Base-by-base conservation (phyloP, 108 stramenopile genomes). In the Fragilariopsis cylindrus region DNA sequence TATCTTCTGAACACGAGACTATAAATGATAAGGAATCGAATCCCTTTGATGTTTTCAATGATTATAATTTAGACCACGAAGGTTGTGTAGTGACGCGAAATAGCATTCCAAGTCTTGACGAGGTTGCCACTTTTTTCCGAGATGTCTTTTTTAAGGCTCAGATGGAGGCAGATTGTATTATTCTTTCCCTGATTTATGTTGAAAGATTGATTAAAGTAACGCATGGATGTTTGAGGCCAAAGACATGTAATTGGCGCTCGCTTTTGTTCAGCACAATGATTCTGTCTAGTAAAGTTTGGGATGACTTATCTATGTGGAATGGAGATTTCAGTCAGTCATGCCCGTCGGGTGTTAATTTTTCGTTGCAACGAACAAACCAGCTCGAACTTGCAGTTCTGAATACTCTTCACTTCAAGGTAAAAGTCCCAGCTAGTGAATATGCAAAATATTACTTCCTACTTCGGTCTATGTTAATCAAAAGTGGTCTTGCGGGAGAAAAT, bases 361-460 rank as follows among this genome's bases (percentile, higher is more conserved):
- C 85, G 30, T 76, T 99, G 49, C 56, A 77, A 13, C 83, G 97
- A 42, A 94, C 98, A 69, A 99, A 99, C 77, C 76, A 96, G 74
- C 81, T 98, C 73, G 98, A 99, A 76, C 64, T 94, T 6, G 87
- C 87, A 12, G 68, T 95, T 30, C 76, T 97, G 41, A 80, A 78
- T 54, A 73, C 81, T 12, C 70, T 93, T 19, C 75, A 92, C 47
- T 98, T 92, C 80, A 85, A 94, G 76, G 96, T 97, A 50, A 93
- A 88, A 78, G 97, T 98, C 5, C 71, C 81, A 9, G 95, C 96
- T 12, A 82, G 83, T 57, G 97, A 98, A 75, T 98, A 98, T 72
- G 97, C 97, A 54, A 98, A 98, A 79, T 98, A 98, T 74, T 98
- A 98, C 81, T 98, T 97, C 71, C 87, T 97, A 73, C 84, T 98